Evolutionary conservation across 768 basidiomycete species (phyloP), one percentile per base, ranked within the genome.

Genomic region (Chalciporus piperatus): DNA sequence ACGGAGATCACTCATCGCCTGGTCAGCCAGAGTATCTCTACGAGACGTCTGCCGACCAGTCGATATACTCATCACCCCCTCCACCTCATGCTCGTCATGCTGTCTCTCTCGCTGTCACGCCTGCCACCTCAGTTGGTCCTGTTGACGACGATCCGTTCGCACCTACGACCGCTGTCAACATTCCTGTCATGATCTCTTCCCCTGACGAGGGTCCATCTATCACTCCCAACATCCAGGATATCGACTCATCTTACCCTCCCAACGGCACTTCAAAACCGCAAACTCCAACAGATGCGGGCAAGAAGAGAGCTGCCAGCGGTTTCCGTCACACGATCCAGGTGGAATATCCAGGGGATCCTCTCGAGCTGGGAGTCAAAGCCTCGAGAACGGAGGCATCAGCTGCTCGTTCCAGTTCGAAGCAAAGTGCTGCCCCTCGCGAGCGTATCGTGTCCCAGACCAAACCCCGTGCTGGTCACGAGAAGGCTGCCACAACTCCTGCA

Each of bases 321-420:
- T 85, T 89, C 69, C 76, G 93, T 44, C 94, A 98, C 70, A 98
- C 97, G 10, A 91, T 98, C 42, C 97, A 98, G 68, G 88, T 98
- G 52, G 97, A 99, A 70, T 98, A 98, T 61, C 52, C 60, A 6
- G 89, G 87, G 51, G 85, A 85, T 49, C 78, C 59, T 27, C 50
- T 55, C 38, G 66, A 65, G 13, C 61, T 41, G 10, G 46, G 41
- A 3, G 47, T 55, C 45, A 70, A 57, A 41, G 17, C 55, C 9
- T 27, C 59, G 13, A 68, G 55, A 55, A 44, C 56, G 13, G 61
- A 58, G 1, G 1, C 48, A 17, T 46, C 56, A 4, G 45, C 44
- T 39, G 2, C 54, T 37, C 59, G 51, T 20, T 43, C 56, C 43
- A 19, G 44, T 33, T 49, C 61, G 38, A 64, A 53, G 44, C 62